Conservation (phyloP, 352 stramenopile species). For the Phytopythium oedochilum region DNA sequence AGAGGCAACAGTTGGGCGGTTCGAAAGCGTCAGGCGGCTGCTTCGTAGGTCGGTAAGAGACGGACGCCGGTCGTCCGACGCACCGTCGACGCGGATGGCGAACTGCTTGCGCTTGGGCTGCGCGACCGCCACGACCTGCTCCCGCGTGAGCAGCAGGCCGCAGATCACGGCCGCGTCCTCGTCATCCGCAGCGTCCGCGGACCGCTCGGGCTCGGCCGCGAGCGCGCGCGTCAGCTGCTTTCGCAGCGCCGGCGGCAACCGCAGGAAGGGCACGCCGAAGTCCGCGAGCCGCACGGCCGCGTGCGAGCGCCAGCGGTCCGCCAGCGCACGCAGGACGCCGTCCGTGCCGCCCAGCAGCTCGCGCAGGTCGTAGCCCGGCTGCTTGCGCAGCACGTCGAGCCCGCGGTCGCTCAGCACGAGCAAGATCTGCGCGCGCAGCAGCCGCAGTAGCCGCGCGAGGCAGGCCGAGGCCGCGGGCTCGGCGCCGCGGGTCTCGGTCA, state of each 20-base stretch:
- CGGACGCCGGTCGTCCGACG: background rate
- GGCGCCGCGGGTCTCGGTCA: background rate
- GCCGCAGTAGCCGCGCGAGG: constrained; percentile 35
- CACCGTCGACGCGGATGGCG: constrained; percentile 56
- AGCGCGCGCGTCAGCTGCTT: constrained; percentile 41
- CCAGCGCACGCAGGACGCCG: constrained; percentile 34
- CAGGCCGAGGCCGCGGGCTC: constrained; percentile 16
- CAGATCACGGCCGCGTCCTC: constrained; percentile 50
- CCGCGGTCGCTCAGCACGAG: constrained; percentile 56
- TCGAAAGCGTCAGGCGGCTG: too few species aligned
- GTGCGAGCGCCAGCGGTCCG: constrained; percentile 31
- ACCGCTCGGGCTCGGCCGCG: constrained; percentile 24
- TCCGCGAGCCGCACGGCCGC: constrained; percentile 34
- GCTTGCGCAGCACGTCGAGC: constrained; percentile 50
- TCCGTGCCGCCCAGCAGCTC: constrained; percentile 65
- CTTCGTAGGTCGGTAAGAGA: too few species aligned
- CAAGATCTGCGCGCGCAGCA: constrained; percentile 56
- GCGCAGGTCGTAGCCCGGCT: constrained; percentile 68
- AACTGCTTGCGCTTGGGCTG: constrained; percentile 67
- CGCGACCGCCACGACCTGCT: constrained; percentile 47
- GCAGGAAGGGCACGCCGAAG: constrained; percentile 47
- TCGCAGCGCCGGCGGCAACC: constrained; percentile 32
- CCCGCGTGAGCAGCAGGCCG: constrained; percentile 39
- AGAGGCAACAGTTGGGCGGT: too few species aligned
- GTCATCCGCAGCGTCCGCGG: background rate